phyloP scores from a whole-genome alignment of 108 stramenopile genomes.

The Skeletonema menzelii region DNA sequence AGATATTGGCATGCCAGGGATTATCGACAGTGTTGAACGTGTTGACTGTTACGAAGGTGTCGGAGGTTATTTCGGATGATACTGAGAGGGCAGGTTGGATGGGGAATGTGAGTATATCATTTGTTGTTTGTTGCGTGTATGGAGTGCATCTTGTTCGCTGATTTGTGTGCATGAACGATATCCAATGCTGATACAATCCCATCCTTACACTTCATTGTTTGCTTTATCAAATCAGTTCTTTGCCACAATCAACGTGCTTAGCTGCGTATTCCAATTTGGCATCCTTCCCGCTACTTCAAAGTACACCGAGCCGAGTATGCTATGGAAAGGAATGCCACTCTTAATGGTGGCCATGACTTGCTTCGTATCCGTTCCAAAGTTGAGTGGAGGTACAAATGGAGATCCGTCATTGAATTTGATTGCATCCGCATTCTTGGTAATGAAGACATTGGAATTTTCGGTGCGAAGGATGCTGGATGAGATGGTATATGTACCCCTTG shows the following conservation, averaged over 20 bases:
- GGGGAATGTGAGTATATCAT: conserved; percentile 47
- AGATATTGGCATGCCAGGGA: conserved; percentile 82
- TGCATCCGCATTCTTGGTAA: conserved; percentile 64
- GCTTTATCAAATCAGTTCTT: conserved; percentile 48
- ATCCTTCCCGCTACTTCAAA: conserved; percentile 60
- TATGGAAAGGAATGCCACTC: conserved; percentile 72
- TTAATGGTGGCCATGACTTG: conserved; percentile 26
- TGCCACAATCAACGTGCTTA: conserved; percentile 59
- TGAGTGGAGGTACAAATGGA: conserved; percentile 1
- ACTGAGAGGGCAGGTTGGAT: conserved; percentile 72
- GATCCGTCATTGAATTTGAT: conserved; percentile 72
- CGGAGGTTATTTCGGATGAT: conserved; percentile 61
- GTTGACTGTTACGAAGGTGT: conserved; percentile 66
- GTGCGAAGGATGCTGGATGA: conserved; percentile 85
- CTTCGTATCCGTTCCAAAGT: conserved; percentile 21
- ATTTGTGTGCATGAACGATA: neutral
- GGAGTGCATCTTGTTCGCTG: neutral
- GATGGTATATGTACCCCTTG: conserved; percentile 82
- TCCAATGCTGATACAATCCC: neutral
- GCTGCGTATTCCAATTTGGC: conserved; percentile 72
- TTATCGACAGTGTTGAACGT: conserved; percentile 79
- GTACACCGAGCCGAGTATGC: conserved; percentile 55
- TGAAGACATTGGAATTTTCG: conserved; percentile 88
- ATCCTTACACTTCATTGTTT: neutral
- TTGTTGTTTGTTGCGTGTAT: neutral